Conservation (phyloP, 2,329 filamentous ascomycete species). For the Lachnellula hyalina region DNA sequence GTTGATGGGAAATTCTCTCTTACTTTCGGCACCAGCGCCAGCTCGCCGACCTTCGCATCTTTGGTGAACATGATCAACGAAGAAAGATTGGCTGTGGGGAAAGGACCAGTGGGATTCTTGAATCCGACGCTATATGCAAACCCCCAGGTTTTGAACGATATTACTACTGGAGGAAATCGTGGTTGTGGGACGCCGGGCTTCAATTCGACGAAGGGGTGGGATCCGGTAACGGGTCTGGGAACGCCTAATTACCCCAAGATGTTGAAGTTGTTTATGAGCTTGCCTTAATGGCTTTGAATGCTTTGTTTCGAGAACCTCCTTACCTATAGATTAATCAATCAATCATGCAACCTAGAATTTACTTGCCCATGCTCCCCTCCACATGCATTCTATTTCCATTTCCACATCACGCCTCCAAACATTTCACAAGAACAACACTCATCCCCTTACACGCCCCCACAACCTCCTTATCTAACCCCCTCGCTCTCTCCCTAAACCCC, state of each 20-base stretch:
- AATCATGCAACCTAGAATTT: background rate
- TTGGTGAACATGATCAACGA: slow-evolving; percentile 41
- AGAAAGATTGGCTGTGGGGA: slow-evolving; percentile 32
- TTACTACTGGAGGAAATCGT: slow-evolving; percentile 29
- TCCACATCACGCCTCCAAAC: background rate
- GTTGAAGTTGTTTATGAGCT: slow-evolving; percentile 24
- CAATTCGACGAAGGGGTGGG: slow-evolving; percentile 29
- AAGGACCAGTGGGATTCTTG: slow-evolving; percentile 35
- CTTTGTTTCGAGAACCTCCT: too few species aligned
- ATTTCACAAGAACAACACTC: background rate
- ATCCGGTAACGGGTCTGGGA: slow-evolving; percentile 32
- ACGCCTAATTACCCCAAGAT: slow-evolving; percentile 28
- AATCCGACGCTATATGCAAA: slow-evolving; percentile 32
- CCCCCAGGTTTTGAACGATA: slow-evolving; percentile 29
- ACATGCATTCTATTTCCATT: too few species aligned
- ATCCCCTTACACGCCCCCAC: background rate
- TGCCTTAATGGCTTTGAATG: slow-evolving; percentile 14
- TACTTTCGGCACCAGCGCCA: slow-evolving; percentile 46
- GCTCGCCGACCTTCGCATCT: slow-evolving; percentile 36
- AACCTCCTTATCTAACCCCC: background rate
- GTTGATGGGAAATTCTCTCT: slow-evolving; percentile 39
- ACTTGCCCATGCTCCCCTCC: background rate
- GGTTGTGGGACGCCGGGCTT: slow-evolving; percentile 33
- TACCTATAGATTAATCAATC: too few species aligned
- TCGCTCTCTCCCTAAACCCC: background rate